A percentile compares a stretch with the other conserved stretches of the same genome.
Conservation (phyloP, 495 filamentous ascomycete genomes). For the Thermochaetoides thermophila region DNA sequence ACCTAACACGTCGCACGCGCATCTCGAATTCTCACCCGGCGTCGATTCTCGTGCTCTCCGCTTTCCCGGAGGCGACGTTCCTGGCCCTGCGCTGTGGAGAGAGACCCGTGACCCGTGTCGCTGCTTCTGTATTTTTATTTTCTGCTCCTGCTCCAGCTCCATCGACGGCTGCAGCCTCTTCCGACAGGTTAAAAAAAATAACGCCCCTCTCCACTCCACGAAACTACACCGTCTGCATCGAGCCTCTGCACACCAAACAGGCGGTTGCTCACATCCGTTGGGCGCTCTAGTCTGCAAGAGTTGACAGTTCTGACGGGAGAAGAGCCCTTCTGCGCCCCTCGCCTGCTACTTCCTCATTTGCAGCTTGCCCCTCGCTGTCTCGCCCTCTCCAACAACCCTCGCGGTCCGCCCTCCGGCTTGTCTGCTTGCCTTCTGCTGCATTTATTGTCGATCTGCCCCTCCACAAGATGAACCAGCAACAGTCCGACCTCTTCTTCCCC, state of each 20-base stretch:
- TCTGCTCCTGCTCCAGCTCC: constrained; percentile 4
- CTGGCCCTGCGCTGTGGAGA: constrained; percentile 6
- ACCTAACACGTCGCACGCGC: constrained; percentile 6
- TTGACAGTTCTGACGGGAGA: too few relatives aligned
- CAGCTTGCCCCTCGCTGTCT: too few relatives aligned
- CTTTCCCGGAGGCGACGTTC: neutral
- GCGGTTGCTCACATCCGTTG: constrained; percentile 3
- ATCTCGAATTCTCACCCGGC: constrained; percentile 7
- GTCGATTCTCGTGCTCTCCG: constrained; percentile 6
- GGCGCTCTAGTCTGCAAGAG: too few relatives aligned
- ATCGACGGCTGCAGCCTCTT: constrained; percentile 7
- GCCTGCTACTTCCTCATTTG: too few relatives aligned
- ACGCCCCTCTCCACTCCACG: constrained; percentile 20
- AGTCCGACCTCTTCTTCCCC: constrained; percentile 17
- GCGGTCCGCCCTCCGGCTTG: neutral
- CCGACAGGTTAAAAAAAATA: constrained; percentile 20
- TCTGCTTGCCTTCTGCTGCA: constrained; percentile 13
- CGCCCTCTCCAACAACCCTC: too few relatives aligned
- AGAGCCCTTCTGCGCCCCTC: too few relatives aligned
- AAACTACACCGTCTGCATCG: constrained; percentile 16
- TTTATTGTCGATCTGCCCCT: too few relatives aligned
- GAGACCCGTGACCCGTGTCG: too few relatives aligned
- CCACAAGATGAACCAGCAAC: constrained; percentile 24
- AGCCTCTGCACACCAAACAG: constrained; percentile 1
- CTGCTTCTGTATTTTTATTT: neutral